A percentile compares a stretch with the other conserved stretches of the same genome.
phyloP scores from a whole-genome alignment of 768 basidiomycete genomes.

The Coprinopsis marcescibilis region DNA sequence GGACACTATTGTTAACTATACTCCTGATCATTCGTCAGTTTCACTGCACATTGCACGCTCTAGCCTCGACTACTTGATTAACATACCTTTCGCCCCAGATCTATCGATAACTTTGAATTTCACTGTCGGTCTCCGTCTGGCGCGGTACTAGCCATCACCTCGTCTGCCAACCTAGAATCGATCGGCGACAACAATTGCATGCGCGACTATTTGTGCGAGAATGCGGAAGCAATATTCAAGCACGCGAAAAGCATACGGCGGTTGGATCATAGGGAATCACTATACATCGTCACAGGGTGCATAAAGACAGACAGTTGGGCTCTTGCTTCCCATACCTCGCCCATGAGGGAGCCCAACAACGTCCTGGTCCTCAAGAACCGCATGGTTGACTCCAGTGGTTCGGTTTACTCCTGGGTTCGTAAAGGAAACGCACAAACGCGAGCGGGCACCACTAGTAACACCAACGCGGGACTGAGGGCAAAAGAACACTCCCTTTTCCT shows the following conservation, averaged over 20 bases:
- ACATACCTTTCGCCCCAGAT: too few species aligned
- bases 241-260: neutral
- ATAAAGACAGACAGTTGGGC: slow-evolving; percentile 1
- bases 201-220: neutral
- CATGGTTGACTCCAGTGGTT: neutral
- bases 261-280: neutral
- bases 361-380: neutral
- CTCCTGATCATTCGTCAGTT: neutral
- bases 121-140: neutral
- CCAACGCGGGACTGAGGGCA: neutral
- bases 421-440: neutral
- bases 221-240: neutral
- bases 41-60: neutral
- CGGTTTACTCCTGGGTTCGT: neutral
- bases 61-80: neutral
- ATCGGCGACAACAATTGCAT: neutral
- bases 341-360: neutral
- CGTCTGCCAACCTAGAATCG: neutral
- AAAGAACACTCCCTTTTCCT: neutral
- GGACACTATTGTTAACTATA: neutral
- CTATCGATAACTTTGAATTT: neutral
- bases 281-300: neutral
- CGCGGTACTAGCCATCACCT: neutral
- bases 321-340: neutral
- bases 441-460: neutral